Evolutionary conservation across 1,284 basidiomycete genomes (phyloP).

Genomic region (Phlebopus sp.): DNA sequence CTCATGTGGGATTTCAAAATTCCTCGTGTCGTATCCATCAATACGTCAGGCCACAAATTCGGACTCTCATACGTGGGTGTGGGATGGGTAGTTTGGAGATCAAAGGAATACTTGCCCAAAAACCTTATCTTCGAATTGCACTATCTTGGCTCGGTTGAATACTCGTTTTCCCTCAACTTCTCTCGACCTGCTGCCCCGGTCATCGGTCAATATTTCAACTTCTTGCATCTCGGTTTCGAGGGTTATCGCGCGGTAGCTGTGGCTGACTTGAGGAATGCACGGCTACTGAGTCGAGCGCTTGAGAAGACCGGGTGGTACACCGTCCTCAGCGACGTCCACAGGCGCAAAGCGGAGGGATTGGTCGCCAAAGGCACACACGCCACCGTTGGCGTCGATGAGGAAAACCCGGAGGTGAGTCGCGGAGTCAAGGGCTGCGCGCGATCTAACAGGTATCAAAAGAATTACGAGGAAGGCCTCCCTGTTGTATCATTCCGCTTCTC

Average conservation of each 20-base stretch:
- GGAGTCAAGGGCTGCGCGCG: background rate
- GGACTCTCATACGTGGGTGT: slow-evolving; percentile 86
- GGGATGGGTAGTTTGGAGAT: slow-evolving; percentile 86
- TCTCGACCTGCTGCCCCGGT: slow-evolving; percentile 89
- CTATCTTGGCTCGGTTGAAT: slow-evolving; percentile 64
- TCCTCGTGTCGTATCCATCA: slow-evolving; percentile 87
- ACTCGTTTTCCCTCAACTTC: slow-evolving; percentile 92
- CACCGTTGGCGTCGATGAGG: slow-evolving; percentile 41
- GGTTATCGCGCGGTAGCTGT: slow-evolving; percentile 78
- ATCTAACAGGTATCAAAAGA: slow-evolving; percentile 35
- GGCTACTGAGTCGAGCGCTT: slow-evolving; percentile 82
- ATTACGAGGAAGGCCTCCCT: slow-evolving; percentile 78
- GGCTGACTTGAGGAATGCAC: slow-evolving; percentile 79
- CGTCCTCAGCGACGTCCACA: slow-evolving; percentile 72
- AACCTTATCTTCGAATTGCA: slow-evolving; percentile 94
- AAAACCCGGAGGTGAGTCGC: slow-evolving; percentile 52
- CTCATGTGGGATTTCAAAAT: slow-evolving; percentile 86
- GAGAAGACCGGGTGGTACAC: slow-evolving; percentile 79
- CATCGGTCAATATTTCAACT: slow-evolving; percentile 91
- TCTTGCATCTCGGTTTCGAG: slow-evolving; percentile 80
- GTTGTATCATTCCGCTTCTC: slow-evolving; percentile 92
- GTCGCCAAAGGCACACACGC: slow-evolving; percentile 37
- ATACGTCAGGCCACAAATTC: slow-evolving; percentile 88
- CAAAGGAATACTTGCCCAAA: slow-evolving; percentile 74
- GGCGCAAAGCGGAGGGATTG: slow-evolving; percentile 29